These are phyloP conservation scores for Boletus fagicola DNA, from an alignment of 768 basidiomycete species.

Conservation along the genomic window DNA sequence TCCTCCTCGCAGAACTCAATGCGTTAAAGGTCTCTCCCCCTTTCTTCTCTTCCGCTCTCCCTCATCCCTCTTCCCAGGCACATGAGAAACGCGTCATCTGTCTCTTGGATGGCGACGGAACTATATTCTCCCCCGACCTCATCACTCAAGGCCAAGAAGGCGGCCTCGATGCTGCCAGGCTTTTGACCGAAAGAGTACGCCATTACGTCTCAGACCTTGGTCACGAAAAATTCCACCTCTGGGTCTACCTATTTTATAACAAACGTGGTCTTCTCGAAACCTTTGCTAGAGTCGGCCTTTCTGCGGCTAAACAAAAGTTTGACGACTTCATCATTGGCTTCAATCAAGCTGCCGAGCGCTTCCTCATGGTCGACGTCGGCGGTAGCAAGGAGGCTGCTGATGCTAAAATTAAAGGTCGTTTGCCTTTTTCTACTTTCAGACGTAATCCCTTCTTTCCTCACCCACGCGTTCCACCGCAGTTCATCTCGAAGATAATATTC, in stretches of 20 bases:
- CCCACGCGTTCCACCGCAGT: slow-evolving; percentile 27
- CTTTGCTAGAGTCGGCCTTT: slow-evolving; percentile 38
- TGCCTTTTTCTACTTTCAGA: neutral
- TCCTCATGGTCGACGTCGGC: slow-evolving; percentile 70
- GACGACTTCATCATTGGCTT: slow-evolving; percentile 69
- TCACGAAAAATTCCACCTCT: slow-evolving; percentile 44
- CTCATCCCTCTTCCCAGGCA: slow-evolving; percentile 8
- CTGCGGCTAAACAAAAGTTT: slow-evolving; percentile 41
- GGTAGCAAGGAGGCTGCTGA: slow-evolving; percentile 72
- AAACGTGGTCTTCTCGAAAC: slow-evolving; percentile 58
- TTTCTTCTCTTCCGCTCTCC: neutral
- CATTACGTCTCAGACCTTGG: slow-evolving; percentile 17
- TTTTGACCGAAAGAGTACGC: slow-evolving; percentile 37
- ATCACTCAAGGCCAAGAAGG: slow-evolving; percentile 56
- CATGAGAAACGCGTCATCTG: slow-evolving; percentile 40
- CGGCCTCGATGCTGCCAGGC: slow-evolving; percentile 54
- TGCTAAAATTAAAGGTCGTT: slow-evolving; percentile 67
- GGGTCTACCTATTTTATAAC: slow-evolving; percentile 63
- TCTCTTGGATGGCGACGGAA: slow-evolving; percentile 63
- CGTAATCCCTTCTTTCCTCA: slow-evolving; percentile 7
- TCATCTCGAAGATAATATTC: slow-evolving; percentile 38
- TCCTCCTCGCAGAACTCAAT: slow-evolving; percentile 27
- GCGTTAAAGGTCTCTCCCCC: slow-evolving; percentile 24
- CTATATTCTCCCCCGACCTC: slow-evolving; percentile 56
- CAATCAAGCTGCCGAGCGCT: slow-evolving; percentile 65